Evolutionary conservation across 805 yeast species (phyloP), one percentile per base, ranked within the genome.

Genomic region (Candida peoriensis): DNA sequence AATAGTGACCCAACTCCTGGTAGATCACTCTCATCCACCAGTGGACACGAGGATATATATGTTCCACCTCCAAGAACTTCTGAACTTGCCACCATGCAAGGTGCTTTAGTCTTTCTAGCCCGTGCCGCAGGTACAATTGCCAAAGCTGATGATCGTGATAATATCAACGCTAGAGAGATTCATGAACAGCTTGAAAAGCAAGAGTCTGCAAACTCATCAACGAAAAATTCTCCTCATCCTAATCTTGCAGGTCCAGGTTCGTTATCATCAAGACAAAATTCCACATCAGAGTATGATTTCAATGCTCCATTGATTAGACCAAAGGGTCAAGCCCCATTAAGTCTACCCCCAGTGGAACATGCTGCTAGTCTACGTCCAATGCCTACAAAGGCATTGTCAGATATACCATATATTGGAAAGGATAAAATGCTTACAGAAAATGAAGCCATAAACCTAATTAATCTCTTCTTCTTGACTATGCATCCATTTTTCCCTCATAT

Each of bases 401-500:
- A 73, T 45, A 72, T 81, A 29, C 86, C 78, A 29, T 82, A 79
- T 44, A 79, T 85, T 31, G 81, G 83, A 4, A 44, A 43, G 9
- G 57, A 61, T 3, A 74, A 74, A 16, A 66, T 86, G 33, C 51
- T 89, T 12, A 66, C 82, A 0, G 87, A 75, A 42, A 54, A 48
- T 0, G 86, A 81, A 50, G 86, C 89, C 3, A 70, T 64, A 30
- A 60, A 58, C 32, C 57, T 80, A 21, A 71, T 83, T 18, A 65
- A 69, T 24, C 54, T 77, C 34, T 89, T 84, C 57, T 85, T 85
- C 54, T 57, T 74, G 4, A 75, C 87, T 4, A 73, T 89, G 78
- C 94, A 86, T 57, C 96, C 96, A 2, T 89, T 77, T 56, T 89
- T 83, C 60, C 97, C 97, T 1, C 84, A 80, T 52, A 70, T 90